phyloP scores from a whole-genome alignment of 768 basidiomycete genomes.

The Cystofilobasidium bisporidii region DNA sequence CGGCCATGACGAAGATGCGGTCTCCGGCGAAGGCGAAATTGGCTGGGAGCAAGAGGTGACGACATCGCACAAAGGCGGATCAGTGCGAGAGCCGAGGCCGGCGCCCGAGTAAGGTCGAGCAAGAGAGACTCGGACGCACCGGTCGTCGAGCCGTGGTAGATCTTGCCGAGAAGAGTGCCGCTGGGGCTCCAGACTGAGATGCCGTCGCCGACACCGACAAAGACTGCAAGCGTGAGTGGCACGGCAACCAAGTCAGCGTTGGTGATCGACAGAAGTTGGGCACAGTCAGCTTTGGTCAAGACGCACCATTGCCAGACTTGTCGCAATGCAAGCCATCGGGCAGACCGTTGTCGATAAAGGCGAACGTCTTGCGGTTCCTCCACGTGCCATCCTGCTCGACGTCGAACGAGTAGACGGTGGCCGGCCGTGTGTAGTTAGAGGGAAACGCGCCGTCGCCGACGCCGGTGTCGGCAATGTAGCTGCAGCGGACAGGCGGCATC shows the following conservation, averaged over 20 bases:
- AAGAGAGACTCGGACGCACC: too few species aligned
- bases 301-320: background rate
- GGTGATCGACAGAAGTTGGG: too few species aligned
- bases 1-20: slow-evolving; percentile 23
- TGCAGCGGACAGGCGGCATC: background rate
- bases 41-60: background rate
- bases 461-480: slow-evolving; percentile 9
- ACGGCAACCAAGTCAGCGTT: too few species aligned
- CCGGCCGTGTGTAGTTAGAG: background rate
- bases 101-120: too few species aligned
- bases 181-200: slow-evolving; percentile 35
- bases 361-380: slow-evolving; percentile 33
- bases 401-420: slow-evolving; percentile 35
- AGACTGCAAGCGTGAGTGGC: slow-evolving; percentile 28
- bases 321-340: slow-evolving; percentile 32
- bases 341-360: slow-evolving; percentile 32
- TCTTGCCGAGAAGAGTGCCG: slow-evolving; percentile 38
- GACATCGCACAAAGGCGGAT: too few species aligned
- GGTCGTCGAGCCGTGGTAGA: slow-evolving; percentile 32
- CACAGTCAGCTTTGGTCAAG: too few species aligned
- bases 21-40: slow-evolving; percentile 13
- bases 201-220: slow-evolving; percentile 35
- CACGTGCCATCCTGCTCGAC: slow-evolving; percentile 35
- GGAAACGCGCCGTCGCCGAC: background rate
- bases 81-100: too few species aligned